Evolutionary conservation across 2,329 filamentous ascomycete species (phyloP), one percentile per base, ranked within the genome.

Genomic region (Talaromyces funiculosus): DNA sequence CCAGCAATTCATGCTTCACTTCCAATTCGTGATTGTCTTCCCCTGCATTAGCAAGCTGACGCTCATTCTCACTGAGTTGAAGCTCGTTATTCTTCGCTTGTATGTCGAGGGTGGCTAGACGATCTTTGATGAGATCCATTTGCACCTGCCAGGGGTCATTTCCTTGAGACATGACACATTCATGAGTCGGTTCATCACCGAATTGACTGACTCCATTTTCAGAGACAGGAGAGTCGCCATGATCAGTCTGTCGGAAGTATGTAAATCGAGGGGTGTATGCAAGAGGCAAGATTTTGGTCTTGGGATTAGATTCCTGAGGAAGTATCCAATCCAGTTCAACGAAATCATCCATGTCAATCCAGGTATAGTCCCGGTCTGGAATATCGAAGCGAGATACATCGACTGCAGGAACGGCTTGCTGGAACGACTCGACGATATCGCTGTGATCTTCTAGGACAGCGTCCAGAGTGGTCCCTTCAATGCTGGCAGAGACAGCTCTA

Each of bases 261-360:
- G 94, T 97, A 69, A 99, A 90, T 1, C 94, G 86, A n/a, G 94
- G 95, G 20, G 93, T 90, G 68, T 88, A 97, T 0, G 90, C 92
- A 8, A 99, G 82, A 0, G 95, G 95, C 58, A 99, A 77, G 49
- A 99, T 99, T 73, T 94, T 92, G 0, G 93, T 97, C 66, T 95
- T 89, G 0, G 93, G 92, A 66, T 96, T 95, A 33, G 89, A 86
- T 70, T 96, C 90, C 14, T 90, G 89, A 0, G 93, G 93, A 24
- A 97, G 77, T 58, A 96, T 92, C 93, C 93, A 97, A 72, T 97
- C 95, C 22, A 99, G 79, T 73, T 99, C 94, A 31, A 99, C 92
- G 75, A 99, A 99, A 72, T 99, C 94, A 71, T 99, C 94, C 92
- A 99, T 97, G 70, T 99, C 94, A 64, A 99, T 92, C 94, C 94